These are phyloP conservation scores for Penicillium argentinense DNA, from an alignment of 495 filamentous ascomycete genomes.

Conservation along the genomic window DNA sequence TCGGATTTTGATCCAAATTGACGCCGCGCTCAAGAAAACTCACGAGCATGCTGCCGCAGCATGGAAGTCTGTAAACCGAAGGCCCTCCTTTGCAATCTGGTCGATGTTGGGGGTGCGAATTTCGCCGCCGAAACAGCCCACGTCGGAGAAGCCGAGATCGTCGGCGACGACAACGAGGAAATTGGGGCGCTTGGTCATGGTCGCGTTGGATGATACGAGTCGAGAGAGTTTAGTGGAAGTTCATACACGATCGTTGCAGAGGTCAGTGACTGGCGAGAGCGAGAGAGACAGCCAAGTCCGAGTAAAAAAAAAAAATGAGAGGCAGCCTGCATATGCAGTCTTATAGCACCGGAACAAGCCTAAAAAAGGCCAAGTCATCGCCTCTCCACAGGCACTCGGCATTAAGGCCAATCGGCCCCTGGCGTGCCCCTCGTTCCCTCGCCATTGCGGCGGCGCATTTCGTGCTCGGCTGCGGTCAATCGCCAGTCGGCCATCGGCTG, in stretches of 20 bases:
- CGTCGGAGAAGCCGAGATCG: slow-evolving; percentile 63
- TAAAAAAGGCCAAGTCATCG: not conserved
- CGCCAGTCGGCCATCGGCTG: slow-evolving; percentile 35
- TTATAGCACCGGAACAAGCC: slow-evolving; percentile 1
- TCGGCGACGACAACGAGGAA: slow-evolving; percentile 64
- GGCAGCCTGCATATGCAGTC: slow-evolving; percentile 7
- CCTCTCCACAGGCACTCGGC: not conserved
- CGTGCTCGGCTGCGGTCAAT: slow-evolving; percentile 22
- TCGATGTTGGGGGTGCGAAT: slow-evolving; percentile 63
- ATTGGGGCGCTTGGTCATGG: slow-evolving; percentile 52
- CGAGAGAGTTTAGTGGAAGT: too few relatives aligned
- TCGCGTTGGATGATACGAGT: not conserved
- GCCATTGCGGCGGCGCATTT: slow-evolving; percentile 9
- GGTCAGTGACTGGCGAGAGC: not conserved
- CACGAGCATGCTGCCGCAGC: slow-evolving; percentile 62
- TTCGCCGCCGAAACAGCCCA: slow-evolving; percentile 61
- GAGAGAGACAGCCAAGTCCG: not conserved
- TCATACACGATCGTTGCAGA: too few relatives aligned
- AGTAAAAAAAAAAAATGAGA: not conserved
- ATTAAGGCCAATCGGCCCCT: not conserved
- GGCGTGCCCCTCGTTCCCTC: not conserved
- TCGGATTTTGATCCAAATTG: too few relatives aligned
- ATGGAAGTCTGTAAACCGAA: slow-evolving; percentile 63
- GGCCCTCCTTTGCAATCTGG: slow-evolving; percentile 51
- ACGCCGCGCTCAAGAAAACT: slow-evolving; percentile 18